Percentiles rank a stretch among this genome's conserved stretches.
Evolutionary conservation across 805 yeast genomes (phyloP).

Genomic region (Saccharomycopsis javanensis): DNA sequence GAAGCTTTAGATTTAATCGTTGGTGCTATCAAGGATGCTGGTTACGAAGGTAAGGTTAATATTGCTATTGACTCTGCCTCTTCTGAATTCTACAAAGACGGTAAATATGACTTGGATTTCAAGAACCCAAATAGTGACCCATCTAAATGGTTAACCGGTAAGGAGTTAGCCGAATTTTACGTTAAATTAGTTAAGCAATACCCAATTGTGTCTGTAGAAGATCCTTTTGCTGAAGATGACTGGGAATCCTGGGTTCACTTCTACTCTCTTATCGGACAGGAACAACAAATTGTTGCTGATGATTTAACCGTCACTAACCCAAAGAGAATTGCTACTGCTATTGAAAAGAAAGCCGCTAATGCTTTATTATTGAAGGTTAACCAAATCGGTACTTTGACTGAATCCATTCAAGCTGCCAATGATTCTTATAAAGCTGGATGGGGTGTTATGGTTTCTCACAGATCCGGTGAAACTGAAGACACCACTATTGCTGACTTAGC

Average conservation of each 20-base stretch:
- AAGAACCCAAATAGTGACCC: slow-evolving; percentile 91
- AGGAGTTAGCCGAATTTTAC: slow-evolving; percentile 80
- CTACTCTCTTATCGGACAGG: slow-evolving; percentile 46
- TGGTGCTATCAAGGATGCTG: slow-evolving; percentile 84
- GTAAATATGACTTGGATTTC: slow-evolving; percentile 96
- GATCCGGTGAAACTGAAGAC: slow-evolving; percentile 99
- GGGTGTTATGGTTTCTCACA: slow-evolving; percentile 99
- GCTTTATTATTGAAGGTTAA: slow-evolving; percentile 94
- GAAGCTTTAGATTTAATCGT: slow-evolving; percentile 95
- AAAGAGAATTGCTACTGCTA: slow-evolving; percentile 85
- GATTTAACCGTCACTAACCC: slow-evolving; percentile 99
- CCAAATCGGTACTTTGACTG: slow-evolving; percentile 96
- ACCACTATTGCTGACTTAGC: slow-evolving; percentile 94
- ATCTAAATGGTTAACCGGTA: slow-evolving; percentile 85
- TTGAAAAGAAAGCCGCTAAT: slow-evolving; percentile 91
- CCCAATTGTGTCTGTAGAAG: slow-evolving; percentile 98
- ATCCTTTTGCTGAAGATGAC: slow-evolving; percentile 99
- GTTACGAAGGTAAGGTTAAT: slow-evolving; percentile 85
- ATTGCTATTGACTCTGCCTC: slow-evolving; percentile 97
- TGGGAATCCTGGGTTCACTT: slow-evolving; percentile 97
- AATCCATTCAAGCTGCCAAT: slow-evolving; percentile 94
- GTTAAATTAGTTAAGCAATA: slow-evolving; percentile 68
- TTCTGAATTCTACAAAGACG: slow-evolving; percentile 95
- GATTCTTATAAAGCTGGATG: slow-evolving; percentile 93
- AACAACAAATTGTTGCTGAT: slow-evolving; percentile 91